These are phyloP conservation scores for Rhodamnia rubescens DNA, from an alignment of 345 rosid genomes.

Conservation along the genomic window DNA sequence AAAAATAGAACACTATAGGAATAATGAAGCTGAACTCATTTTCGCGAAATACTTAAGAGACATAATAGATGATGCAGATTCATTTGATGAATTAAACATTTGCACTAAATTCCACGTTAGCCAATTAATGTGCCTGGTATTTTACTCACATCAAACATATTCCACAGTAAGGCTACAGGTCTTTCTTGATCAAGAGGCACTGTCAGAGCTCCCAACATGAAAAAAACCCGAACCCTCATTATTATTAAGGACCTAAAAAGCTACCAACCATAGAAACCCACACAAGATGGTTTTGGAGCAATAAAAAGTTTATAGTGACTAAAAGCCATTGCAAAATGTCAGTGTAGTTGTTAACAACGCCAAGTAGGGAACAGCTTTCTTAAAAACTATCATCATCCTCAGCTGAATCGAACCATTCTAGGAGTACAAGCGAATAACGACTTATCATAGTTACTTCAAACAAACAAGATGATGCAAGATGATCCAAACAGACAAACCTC, in stretches of 20 bases:
- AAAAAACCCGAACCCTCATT: neutral
- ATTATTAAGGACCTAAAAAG: neutral
- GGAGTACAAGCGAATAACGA: neutral
- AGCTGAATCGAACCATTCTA: neutral
- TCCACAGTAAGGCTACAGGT: neutral
- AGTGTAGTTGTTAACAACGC: neutral
- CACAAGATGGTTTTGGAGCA: neutral
- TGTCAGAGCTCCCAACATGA: neutral
- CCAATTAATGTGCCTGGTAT: neutral
- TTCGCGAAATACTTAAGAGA: neutral
- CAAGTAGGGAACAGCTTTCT: neutral
- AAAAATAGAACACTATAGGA: neutral
- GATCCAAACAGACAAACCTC: slow-evolving; percentile 58
- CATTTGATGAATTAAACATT: neutral
- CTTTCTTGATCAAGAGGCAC: neutral
- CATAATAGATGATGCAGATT: neutral
- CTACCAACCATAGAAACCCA: neutral
- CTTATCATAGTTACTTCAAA: neutral
- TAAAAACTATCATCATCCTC: neutral
- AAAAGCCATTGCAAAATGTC: neutral
- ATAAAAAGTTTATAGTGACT: neutral
- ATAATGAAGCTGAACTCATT: neutral
- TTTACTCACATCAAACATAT: neutral
- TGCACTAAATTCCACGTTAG: neutral
- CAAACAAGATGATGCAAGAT: neutral